These are phyloP conservation scores for Nannizzia gypsea DNA, from an alignment of 2,329 filamentous ascomycete species.

Conservation along the genomic window DNA sequence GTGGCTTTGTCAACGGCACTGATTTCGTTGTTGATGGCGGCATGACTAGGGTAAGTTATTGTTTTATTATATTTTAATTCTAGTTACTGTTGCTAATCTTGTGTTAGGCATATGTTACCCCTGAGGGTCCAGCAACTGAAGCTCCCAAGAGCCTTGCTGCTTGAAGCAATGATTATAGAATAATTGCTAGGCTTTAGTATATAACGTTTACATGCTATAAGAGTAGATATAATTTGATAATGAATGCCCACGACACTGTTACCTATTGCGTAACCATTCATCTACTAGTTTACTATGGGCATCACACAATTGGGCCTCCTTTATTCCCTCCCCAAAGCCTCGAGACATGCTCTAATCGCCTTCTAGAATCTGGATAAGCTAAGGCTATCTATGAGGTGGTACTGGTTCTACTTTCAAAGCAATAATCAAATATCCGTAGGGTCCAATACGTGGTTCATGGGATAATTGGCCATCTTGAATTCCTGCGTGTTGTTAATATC, in stretches of 20 bases:
- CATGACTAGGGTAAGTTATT: conserved; percentile 58
- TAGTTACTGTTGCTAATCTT: not conserved
- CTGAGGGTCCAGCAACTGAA: conserved; percentile 45
- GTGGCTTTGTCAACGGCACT: conserved; percentile 77
- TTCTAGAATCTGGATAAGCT: not conserved
- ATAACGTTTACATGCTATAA: not conserved
- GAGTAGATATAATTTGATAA: not conserved
- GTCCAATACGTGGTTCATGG: not conserved
- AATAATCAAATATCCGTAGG: not conserved
- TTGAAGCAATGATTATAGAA: not conserved
- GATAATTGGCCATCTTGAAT: not conserved
- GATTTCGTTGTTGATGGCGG: conserved; percentile 95
- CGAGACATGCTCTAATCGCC: not conserved
- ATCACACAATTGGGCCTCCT: not conserved
- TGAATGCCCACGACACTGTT: not conserved
- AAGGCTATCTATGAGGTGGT: not conserved
- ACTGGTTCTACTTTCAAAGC: not conserved
- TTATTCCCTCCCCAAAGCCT: not conserved
- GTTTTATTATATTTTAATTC: not conserved
- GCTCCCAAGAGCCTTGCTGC: conserved; percentile 41
- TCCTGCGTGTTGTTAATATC: no score
- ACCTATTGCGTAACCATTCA: not conserved
- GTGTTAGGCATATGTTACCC: conserved; percentile 57
- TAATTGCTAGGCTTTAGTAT: not conserved
- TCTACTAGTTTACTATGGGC: no score